Conservation (phyloP, 2,329 filamentous ascomycete species). For the Gremmenia infestans region DNA sequence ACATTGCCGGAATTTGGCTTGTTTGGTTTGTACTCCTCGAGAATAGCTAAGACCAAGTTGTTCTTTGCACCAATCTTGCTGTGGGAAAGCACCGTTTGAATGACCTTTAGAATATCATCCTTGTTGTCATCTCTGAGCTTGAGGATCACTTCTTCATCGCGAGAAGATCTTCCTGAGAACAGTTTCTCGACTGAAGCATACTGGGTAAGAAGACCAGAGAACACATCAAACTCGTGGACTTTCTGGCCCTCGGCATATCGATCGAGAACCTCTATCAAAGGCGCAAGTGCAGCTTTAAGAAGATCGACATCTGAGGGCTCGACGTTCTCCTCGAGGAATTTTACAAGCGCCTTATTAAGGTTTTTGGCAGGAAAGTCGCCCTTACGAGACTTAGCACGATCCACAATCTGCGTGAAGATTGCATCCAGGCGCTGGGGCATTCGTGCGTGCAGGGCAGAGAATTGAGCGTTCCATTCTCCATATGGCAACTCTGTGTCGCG, state of each 20-base stretch:
- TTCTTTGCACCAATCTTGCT: slow-evolving; percentile 91
- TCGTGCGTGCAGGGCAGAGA: slow-evolving; percentile 91
- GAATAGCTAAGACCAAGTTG: slow-evolving; percentile 82
- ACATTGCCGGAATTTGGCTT: slow-evolving; percentile 86
- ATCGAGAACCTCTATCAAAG: slow-evolving; percentile 71
- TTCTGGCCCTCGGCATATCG: slow-evolving; percentile 85
- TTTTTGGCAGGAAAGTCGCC: slow-evolving; percentile 90
- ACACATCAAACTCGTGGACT: slow-evolving; percentile 79
- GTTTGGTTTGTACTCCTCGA: slow-evolving; percentile 93
- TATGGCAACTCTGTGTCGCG: slow-evolving; percentile 88
- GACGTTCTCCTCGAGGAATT: slow-evolving; percentile 86
- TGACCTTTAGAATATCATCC: slow-evolving; percentile 79
- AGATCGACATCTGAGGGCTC: slow-evolving; percentile 66
- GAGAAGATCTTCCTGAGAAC: slow-evolving; percentile 77
- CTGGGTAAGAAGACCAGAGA: slow-evolving; percentile 70
- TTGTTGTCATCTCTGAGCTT: slow-evolving; percentile 95
- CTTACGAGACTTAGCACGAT: slow-evolving; percentile 71
- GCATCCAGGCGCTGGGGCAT: slow-evolving; percentile 93
- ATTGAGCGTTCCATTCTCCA: slow-evolving; percentile 93
- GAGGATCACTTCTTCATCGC: slow-evolving; percentile 91
- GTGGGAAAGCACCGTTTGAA: slow-evolving; percentile 88
- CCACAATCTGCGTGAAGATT: slow-evolving; percentile 77
- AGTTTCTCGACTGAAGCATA: slow-evolving; percentile 82
- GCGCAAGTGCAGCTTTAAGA: slow-evolving; percentile 67
- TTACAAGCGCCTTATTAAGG: slow-evolving; percentile 74